These are phyloP conservation scores for Fennellomyces sp. DNA, from an alignment of 371 early-diverging fungal genomes.

Conservation along the genomic window DNA sequence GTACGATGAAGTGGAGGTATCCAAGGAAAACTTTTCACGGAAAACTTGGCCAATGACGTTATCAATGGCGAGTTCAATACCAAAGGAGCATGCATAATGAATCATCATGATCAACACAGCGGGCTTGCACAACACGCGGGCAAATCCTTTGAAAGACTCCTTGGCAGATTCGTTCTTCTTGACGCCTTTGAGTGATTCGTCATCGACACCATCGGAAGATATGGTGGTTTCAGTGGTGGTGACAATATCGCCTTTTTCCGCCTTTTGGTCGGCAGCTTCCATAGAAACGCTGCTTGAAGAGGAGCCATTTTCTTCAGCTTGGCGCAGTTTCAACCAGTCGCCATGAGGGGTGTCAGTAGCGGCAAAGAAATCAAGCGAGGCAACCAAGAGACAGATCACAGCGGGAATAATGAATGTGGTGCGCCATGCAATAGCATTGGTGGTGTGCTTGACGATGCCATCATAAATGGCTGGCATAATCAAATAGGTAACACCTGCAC, in stretches of 20 bases:
- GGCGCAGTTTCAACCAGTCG: slow-evolving; percentile 28
- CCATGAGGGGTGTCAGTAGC: slow-evolving; percentile 49
- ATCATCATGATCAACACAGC: slow-evolving; percentile 49
- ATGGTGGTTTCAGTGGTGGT: too few relatives aligned
- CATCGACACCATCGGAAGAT: slow-evolving; percentile 1
- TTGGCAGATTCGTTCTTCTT: slow-evolving; percentile 7
- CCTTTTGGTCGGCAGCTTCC: not conserved
- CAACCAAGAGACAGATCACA: slow-evolving; percentile 45
- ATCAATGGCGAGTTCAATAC: slow-evolving; percentile 68
- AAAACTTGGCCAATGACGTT: slow-evolving; percentile 47
- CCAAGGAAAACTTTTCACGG: slow-evolving; percentile 30
- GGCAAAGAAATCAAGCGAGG: slow-evolving; percentile 29
- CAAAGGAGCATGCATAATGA: slow-evolving; percentile 66
- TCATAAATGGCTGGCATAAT: slow-evolving; percentile 56
- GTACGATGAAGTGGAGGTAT: slow-evolving; percentile 48
- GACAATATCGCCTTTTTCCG: slow-evolving; percentile 8
- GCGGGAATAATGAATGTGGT: slow-evolving; percentile 49
- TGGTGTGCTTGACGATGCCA: slow-evolving; percentile 23
- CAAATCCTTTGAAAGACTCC: not conserved
- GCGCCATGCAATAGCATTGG: slow-evolving; percentile 41
- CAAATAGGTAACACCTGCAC: slow-evolving; percentile 61
- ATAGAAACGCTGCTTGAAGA: not conserved
- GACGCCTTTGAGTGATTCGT: slow-evolving; percentile 15
- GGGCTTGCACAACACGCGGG: slow-evolving; percentile 18
- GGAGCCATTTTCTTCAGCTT: not conserved